Evolutionary conservation across 495 filamentous ascomycete genomes (phyloP).

Genomic region (Neurospora tetrasperma): DNA sequence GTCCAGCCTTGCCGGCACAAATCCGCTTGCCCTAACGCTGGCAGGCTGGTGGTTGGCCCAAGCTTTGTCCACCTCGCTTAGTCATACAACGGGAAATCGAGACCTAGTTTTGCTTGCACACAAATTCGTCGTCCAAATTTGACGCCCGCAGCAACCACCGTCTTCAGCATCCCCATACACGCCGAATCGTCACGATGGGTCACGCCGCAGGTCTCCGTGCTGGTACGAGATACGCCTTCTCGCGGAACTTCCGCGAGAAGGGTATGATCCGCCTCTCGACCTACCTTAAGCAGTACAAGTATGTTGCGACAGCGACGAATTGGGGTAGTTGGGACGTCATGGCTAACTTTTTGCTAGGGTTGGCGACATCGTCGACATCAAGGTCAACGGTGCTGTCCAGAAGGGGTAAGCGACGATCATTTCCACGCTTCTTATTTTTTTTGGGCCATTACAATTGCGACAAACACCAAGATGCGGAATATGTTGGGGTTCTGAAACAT

Average conservation of each 20-base stretch:
- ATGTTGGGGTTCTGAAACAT: neutral
- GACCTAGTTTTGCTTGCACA: slow-evolving; percentile 24
- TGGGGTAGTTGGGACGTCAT: neutral
- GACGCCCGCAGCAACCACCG: slow-evolving; percentile 22
- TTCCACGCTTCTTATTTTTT: neutral
- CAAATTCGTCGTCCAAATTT: slow-evolving; percentile 23
- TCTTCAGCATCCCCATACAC: slow-evolving; percentile 29
- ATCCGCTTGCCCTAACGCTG: slow-evolving; percentile 22
- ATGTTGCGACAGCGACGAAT: slow-evolving; percentile 17
- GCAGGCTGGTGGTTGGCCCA: slow-evolving; percentile 1
- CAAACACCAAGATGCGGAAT: neutral
- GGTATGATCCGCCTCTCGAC: slow-evolving; percentile 83
- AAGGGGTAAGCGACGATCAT: slow-evolving; percentile 50
- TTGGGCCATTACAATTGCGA: neutral
- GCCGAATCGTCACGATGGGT: slow-evolving; percentile 61
- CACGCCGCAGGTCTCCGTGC: slow-evolving; percentile 90
- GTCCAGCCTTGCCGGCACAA: neutral
- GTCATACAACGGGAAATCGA: slow-evolving; percentile 21
- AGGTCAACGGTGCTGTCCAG: slow-evolving; percentile 94
- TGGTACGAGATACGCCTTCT: slow-evolving; percentile 95
- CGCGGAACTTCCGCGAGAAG: slow-evolving; percentile 83
- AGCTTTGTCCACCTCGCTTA: slow-evolving; percentile 15
- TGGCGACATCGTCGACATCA: slow-evolving; percentile 94
- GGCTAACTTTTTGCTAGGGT: slow-evolving; percentile 51
- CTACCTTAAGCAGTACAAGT: slow-evolving; percentile 88